Evolutionary conservation across 345 rosid species (phyloP).

Genomic region (Psidium guajava): DNA sequence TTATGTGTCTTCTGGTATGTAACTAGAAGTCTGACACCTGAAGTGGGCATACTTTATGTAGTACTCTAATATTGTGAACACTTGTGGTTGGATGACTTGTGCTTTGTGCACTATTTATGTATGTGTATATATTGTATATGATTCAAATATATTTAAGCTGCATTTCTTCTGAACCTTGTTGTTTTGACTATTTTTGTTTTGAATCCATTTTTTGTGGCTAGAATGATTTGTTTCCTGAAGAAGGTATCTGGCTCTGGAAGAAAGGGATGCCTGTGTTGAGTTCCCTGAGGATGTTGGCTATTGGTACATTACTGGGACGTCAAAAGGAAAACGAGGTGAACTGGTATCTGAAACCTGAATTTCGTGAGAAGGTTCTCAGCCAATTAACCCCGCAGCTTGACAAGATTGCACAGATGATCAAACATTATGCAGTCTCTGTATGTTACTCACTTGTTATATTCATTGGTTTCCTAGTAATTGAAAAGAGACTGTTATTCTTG

Average conservation of each 20-base stretch:
- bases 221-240: constrained; percentile 93
- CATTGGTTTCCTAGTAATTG: background rate
- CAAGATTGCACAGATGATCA: constrained; percentile 78
- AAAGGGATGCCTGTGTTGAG: constrained; percentile 84
- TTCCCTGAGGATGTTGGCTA: constrained; percentile 77
- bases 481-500: background rate
- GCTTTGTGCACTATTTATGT: background rate
- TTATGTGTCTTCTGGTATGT: constrained; percentile 85
- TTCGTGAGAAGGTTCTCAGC: constrained; percentile 63
- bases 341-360: constrained; percentile 76
- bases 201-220: constrained; percentile 27
- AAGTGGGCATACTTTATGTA: background rate
- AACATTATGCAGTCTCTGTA: constrained; percentile 89
- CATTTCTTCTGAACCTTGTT: background rate
- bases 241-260: constrained; percentile 88
- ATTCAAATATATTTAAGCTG: background rate
- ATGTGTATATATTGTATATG: background rate
- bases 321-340: constrained; percentile 70
- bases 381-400: constrained; percentile 78
- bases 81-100: background rate
- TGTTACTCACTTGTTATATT: constrained; percentile 15
- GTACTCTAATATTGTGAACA: background rate
- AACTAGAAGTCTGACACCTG: background rate
- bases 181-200: constrained; percentile 9
- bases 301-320: constrained; percentile 76